phyloP scores from a whole-genome alignment of 148 eudicot genomes.

The Fagopyrum homotropicum region DNA sequence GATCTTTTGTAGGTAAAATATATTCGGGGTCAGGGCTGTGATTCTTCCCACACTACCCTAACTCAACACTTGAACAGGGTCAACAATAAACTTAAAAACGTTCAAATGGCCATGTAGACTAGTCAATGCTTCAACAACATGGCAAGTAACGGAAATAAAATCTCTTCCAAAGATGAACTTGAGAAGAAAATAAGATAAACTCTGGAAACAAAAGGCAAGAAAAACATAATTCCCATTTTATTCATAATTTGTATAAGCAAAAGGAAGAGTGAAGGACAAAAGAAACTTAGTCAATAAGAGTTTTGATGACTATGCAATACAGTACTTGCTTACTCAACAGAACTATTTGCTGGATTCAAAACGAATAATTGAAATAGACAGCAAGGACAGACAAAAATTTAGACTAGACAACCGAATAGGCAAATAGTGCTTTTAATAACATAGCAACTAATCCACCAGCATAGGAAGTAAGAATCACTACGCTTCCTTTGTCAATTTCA shows the following conservation, averaged over 20 bases:
- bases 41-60: neutral
- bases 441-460: neutral
- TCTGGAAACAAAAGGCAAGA: neutral
- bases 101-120: neutral
- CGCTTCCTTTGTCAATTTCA: slow-evolving; percentile 1
- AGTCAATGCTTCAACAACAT: neutral
- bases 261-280: neutral
- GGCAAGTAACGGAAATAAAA: neutral
- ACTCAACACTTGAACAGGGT: neutral
- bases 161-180: neutral
- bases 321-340: neutral
- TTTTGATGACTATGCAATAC: neutral
- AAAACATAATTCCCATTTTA: neutral
- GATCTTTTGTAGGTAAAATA: neutral
- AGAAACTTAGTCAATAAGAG: neutral
- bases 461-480: neutral
- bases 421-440: neutral
- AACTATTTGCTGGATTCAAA: neutral
- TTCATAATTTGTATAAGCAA: neutral
- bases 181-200: neutral
- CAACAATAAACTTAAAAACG: neutral
- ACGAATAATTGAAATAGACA: neutral
- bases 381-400: neutral
- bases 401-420: neutral
- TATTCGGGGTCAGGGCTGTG: neutral